These are phyloP conservation scores for Exophiala xenobiotica DNA, from an alignment of 2,329 filamentous ascomycete genomes.

Conservation along the genomic window DNA sequence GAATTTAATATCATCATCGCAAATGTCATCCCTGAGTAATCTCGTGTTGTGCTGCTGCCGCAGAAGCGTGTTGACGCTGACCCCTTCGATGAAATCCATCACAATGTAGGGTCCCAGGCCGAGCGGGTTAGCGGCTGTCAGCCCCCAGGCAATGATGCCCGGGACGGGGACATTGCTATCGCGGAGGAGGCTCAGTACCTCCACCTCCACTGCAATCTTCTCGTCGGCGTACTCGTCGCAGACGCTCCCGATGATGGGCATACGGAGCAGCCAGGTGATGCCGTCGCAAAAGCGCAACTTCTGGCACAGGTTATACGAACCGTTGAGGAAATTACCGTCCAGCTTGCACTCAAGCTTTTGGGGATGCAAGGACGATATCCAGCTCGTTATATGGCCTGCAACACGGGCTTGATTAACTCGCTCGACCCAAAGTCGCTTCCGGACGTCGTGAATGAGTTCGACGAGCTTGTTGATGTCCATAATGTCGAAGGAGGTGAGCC, in stretches of 20 bases:
- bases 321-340: slow-evolving; percentile 36
- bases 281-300: slow-evolving; percentile 37
- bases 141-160: slow-evolving; percentile 3
- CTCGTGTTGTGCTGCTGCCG: slow-evolving; percentile 8
- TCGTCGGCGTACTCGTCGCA: slow-evolving; percentile 33
- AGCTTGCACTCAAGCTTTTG: slow-evolving; percentile 36
- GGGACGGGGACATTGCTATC: slow-evolving; percentile 6
- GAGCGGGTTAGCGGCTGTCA: slow-evolving; percentile 7
- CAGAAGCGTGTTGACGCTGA: slow-evolving; percentile 5
- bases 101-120: slow-evolving; percentile 7
- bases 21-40: slow-evolving; percentile 6
- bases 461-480: slow-evolving; percentile 11
- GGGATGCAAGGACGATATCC: slow-evolving; percentile 39
- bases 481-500: slow-evolving; percentile 7
- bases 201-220: slow-evolving; percentile 36
- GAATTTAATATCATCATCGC: slow-evolving; percentile 4
- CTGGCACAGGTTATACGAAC: slow-evolving; percentile 36
- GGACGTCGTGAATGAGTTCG: slow-evolving; percentile 10
- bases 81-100: slow-evolving; percentile 9
- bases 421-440: slow-evolving; percentile 8
- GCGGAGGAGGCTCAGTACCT: slow-evolving; percentile 32
- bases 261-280: slow-evolving; percentile 35
- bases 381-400: slow-evolving; percentile 22
- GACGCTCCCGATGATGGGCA: slow-evolving; percentile 34
- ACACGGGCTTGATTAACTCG: slow-evolving; percentile 9